These are phyloP conservation scores for Synura sp. DNA, from an alignment of 352 stramenopile species.

Conservation along the genomic window DNA sequence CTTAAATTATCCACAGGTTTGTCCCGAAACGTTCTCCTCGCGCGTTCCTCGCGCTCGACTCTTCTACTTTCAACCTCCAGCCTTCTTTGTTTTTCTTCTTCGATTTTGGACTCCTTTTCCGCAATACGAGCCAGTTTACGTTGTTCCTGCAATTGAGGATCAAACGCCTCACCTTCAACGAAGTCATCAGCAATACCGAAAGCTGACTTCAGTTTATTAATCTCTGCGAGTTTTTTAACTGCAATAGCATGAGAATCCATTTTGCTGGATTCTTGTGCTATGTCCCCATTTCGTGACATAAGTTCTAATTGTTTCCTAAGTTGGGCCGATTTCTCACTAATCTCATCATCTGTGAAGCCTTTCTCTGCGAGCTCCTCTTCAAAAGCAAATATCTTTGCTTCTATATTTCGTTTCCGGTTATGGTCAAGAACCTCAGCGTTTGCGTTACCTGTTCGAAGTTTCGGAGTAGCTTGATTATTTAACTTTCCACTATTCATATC, in stretches of 20 bases:
- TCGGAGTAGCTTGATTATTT: background rate
- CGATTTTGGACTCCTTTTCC: too few relatives aligned
- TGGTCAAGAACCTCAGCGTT: slow-evolving; percentile 15
- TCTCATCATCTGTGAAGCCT: background rate
- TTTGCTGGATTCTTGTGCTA: background rate
- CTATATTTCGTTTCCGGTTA: slow-evolving; percentile 27
- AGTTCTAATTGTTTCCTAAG: background rate
- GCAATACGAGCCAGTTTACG: too few relatives aligned
- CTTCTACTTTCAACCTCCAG: too few relatives aligned
- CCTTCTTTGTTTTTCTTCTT: too few relatives aligned
- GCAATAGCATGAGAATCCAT: slow-evolving; percentile 15
- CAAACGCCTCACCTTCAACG: background rate
- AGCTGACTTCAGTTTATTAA: background rate
- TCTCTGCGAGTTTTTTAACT: background rate
- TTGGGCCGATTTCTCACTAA: background rate
- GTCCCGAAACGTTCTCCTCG: too few relatives aligned
- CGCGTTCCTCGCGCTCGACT: too few relatives aligned
- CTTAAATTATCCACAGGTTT: too few relatives aligned
- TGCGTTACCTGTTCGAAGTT: background rate
- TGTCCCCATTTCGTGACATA: background rate
- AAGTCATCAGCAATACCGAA: slow-evolving; percentile 35
- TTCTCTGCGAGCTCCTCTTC: background rate
- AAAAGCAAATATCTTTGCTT: slow-evolving; percentile 24
- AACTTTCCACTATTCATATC: background rate
- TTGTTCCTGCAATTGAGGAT: background rate